A percentile compares a stretch with the other conserved stretches of the same genome.
Conservation (phyloP, 2,329 filamentous ascomycete genomes). For the Bipolaris zeicola region DNA sequence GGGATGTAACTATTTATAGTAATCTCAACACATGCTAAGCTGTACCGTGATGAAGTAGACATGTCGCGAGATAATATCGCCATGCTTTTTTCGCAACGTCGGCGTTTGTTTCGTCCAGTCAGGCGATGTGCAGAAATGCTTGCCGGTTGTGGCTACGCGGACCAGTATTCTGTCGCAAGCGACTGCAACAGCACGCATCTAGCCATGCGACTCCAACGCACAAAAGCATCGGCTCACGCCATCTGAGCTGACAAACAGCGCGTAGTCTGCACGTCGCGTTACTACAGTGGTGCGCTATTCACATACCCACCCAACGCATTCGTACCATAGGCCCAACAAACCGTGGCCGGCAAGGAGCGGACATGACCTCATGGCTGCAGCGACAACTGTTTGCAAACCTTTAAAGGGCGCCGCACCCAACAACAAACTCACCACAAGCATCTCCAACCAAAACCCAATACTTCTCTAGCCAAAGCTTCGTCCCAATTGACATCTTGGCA, state of each 20-base stretch:
- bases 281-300: conserved; percentile 13
- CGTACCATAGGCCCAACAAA: conserved; percentile 17
- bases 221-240: conserved; percentile 22
- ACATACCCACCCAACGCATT: conserved; percentile 13
- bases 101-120: background rate
- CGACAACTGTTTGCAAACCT: background rate
- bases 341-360: conserved; percentile 15
- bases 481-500: conserved; percentile 6
- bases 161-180: background rate
- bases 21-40: background rate
- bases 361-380: conserved; percentile 17
- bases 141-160: background rate
- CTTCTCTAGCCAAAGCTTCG: conserved; percentile 4
- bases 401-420: conserved; percentile 23
- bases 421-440: conserved; percentile 12
- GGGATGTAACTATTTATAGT: too few relatives aligned
- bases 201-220: background rate
- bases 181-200: conserved; percentile 4
- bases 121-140: background rate
- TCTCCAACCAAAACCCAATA: background rate
- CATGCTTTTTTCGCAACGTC: background rate
- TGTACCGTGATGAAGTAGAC: background rate
- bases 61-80: background rate
- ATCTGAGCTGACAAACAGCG: conserved; percentile 24
- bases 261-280: conserved; percentile 21